Evolutionary conservation across 1,139 yeast species (phyloP), one percentile per base, ranked within the genome.

Genomic region (Suhomyces bolitotheri): DNA sequence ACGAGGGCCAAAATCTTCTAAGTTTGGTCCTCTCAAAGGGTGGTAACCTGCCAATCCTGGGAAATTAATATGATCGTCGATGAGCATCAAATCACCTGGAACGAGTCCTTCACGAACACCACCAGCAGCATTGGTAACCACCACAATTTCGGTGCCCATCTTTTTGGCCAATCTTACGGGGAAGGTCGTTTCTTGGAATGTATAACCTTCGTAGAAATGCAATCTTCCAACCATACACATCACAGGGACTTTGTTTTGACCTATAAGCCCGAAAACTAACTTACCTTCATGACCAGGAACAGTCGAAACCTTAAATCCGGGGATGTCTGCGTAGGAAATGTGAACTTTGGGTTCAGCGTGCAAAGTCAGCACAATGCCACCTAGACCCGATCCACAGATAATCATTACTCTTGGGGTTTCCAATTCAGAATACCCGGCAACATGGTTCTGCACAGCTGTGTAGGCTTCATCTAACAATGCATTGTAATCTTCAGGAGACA

Each of bases 81-180:
- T 76, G 35, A 92, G 72, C 97, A 92, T 90, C 49, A 92, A 66
- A 55, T 92, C 97, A 16, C 97, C 97, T 1, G 92, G 87, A 36
- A 71, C 71, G 58, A 64, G 90, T 2, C 54, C 54, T 2, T 75
- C 61, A 53, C 87, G 84, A 27, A 84, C 61, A 1, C 97, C 97
- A 22, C 97, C 98, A 2, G 97, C 96, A 2, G 97, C 97, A 60
- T 92, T 92, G 16, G 97, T 92, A 3, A 82, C 95, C 21, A 92
- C 68, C 27, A 90, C 66, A 4, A 71, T 68, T 27, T 69, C 59
- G 23, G 82, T 78, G 0, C 83, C 86, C 48, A 90, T 63, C 23
- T 67, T 58, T 38, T 78, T 71, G 40, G 95, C 80, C 19, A 85
- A 81, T 43, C 97, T 74, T 14, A 92, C 71, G 0, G 97, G 97